phyloP scores from a whole-genome alignment of 495 filamentous ascomycete species.

The Cetradonia linearis region DNA sequence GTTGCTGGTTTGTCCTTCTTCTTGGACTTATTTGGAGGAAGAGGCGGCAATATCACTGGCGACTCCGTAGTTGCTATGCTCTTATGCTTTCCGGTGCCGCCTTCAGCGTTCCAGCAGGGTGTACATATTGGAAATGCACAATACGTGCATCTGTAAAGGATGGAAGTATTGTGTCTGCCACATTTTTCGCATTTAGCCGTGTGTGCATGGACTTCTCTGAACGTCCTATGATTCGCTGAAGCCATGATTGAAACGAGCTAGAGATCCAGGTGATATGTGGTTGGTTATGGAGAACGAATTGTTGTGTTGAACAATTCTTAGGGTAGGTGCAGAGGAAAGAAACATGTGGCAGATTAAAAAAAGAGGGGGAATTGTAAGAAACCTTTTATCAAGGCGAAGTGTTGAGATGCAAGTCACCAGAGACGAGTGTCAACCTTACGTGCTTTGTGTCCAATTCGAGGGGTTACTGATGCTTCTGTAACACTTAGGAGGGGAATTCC shows the following conservation, averaged over 20 bases:
- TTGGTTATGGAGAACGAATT: not conserved
- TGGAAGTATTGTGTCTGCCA: conserved; percentile 34
- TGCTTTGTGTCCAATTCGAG: not conserved
- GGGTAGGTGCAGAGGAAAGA: not conserved
- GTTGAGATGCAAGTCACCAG: not conserved
- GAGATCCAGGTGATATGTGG: not conserved
- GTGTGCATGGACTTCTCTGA: conserved; percentile 32
- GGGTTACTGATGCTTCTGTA: not conserved
- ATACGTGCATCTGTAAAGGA: conserved; percentile 36
- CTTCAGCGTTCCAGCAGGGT: conserved; percentile 26
- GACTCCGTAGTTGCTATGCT: not conserved
- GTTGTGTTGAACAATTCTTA: not conserved
- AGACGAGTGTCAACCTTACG: not conserved
- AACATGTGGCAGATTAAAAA: too few relatives aligned
- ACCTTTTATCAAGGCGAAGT: not conserved
- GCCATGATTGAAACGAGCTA: not conserved
- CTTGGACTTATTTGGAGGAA: too few relatives aligned
- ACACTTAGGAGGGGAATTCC: not conserved
- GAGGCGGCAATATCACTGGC: not conserved
- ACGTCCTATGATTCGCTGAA: conserved; percentile 15
- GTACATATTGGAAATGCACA: conserved; percentile 41
- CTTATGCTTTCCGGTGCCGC: conserved; percentile 26
- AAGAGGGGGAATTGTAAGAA: not conserved
- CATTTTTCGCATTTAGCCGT: conserved; percentile 46
- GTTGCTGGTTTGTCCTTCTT: not conserved